phyloP scores from a whole-genome alignment of 345 rosid genomes.

The Melaleuca alternifolia region DNA sequence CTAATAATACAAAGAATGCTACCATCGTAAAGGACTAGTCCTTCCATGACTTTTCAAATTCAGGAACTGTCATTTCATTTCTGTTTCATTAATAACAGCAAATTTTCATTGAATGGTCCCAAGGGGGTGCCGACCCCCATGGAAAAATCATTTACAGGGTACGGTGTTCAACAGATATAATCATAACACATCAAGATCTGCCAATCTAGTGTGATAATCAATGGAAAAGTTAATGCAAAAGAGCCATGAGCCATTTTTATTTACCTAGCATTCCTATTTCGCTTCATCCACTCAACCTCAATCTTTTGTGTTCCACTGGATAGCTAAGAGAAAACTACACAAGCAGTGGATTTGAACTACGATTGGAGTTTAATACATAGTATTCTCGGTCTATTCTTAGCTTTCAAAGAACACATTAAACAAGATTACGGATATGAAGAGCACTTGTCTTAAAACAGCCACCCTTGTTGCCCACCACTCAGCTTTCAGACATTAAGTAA shows the following conservation, averaged over 20 bases:
- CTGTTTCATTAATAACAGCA: background rate
- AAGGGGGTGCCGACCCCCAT: background rate
- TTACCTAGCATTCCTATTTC: background rate
- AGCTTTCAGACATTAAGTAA: background rate
- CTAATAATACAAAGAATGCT: background rate
- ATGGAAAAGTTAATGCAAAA: background rate
- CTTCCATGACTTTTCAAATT: background rate
- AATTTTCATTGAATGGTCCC: background rate
- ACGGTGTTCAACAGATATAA: background rate
- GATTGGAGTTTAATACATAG: background rate
- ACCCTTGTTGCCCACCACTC: background rate
- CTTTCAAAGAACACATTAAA: background rate
- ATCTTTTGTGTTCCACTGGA: background rate
- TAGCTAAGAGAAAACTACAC: background rate
- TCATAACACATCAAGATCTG: background rate
- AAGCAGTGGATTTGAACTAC: background rate
- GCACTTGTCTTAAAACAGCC: background rate
- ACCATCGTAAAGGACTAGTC: background rate
- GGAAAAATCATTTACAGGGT: background rate
- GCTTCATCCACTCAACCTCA: background rate
- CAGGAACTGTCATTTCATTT: background rate
- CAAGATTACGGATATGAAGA: background rate
- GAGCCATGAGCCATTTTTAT: background rate
- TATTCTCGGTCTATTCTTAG: background rate
- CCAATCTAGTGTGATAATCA: background rate